Conservation (phyloP, 495 filamentous ascomycete species). For the Halenospora varia region DNA sequence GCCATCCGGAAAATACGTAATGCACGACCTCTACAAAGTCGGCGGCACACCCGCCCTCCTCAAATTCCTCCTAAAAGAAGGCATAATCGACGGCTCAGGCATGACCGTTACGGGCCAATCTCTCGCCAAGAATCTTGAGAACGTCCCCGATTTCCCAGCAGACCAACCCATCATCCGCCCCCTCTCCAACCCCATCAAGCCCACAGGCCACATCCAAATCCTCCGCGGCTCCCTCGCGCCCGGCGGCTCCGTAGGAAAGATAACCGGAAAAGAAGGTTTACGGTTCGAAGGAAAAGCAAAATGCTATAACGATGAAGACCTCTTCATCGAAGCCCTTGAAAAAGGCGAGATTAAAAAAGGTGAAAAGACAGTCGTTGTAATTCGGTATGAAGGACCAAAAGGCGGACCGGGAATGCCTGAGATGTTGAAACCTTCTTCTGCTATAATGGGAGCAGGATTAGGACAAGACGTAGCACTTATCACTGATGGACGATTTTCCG, state of each 20-base stretch:
- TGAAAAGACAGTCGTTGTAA: constrained; percentile 96
- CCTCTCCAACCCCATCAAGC: constrained; percentile 86
- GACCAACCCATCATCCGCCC: constrained; percentile 93
- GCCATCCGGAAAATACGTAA: constrained; percentile 95
- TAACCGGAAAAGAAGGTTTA: constrained; percentile 96
- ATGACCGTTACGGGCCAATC: constrained; percentile 96
- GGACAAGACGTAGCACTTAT: constrained; percentile 78
- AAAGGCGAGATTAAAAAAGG: constrained; percentile 85
- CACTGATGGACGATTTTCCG: constrained; percentile 74
- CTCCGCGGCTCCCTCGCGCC: constrained; percentile 87
- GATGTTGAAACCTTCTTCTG: constrained; percentile 79
- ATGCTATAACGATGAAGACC: constrained; percentile 82
- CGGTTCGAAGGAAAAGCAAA: constrained; percentile 82
- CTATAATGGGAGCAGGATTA: constrained; percentile 83
- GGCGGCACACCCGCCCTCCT: constrained; percentile 89
- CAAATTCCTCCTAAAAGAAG: constrained; percentile 88
- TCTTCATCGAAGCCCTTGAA: constrained; percentile 74
- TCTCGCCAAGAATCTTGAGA: constrained; percentile 82
- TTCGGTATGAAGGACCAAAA: constrained; percentile 89
- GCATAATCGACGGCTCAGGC: constrained; percentile 78
- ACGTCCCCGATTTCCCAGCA: constrained; percentile 69
- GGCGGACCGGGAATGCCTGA: constrained; percentile 83
- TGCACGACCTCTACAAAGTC: constrained; percentile 85
- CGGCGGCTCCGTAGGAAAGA: constrained; percentile 92
- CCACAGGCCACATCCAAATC: constrained; percentile 95